Evolutionary conservation across 345 rosid genomes (phyloP), one percentile per base, ranked within the genome.

Genomic region (Hevea brasiliensis): DNA sequence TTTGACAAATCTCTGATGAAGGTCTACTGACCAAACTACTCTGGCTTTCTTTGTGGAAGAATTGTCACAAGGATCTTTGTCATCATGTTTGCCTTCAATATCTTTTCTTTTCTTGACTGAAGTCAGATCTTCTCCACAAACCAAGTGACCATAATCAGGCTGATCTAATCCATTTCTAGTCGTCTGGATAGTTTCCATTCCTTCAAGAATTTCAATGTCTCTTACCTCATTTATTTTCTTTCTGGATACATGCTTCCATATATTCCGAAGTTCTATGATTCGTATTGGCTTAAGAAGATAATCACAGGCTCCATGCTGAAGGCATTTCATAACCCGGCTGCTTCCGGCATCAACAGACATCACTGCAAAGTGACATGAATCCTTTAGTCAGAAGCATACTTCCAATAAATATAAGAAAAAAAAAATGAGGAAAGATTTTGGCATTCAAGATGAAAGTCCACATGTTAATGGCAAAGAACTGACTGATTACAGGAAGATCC

Each of bases 331-430:
- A 2, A 94, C 98, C 35, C 94, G 72, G 67, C 91, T 95, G 0
- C 96, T 92, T 57, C 89, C 98, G 14, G 97, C 98, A 27, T 94
- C 98, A 21, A 92, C 98, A 9, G 95, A 90, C 98, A 92, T 94
- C 97, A 94, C 98, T 90, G 87, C 21, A 54, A 74, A 67, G 27
- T 59, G 41, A 58, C 58, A 81, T 45, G 64, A 73, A 74, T 8
- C 54, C 24, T 55, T 61, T 41, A 50, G 24, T 77, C 67, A 87
- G 77, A 73, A 68, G 76, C 79, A 67, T 7, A 13, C 35, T 63
- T 58, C 35, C 11, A 56, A 6, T 26, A 51, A 20, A 75, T 56
- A 61, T 13, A 47, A 73, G 48, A 71, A 44, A 9, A 4, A 47
- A 12, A 69, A 51, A 32, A 10, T 64, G 13, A 20, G 60, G 62